Percentiles rank a stretch among this genome's conserved stretches.
Evolutionary conservation across 2,329 filamentous ascomycete genomes (phyloP).

Genomic region (Fusarium devonianum): DNA sequence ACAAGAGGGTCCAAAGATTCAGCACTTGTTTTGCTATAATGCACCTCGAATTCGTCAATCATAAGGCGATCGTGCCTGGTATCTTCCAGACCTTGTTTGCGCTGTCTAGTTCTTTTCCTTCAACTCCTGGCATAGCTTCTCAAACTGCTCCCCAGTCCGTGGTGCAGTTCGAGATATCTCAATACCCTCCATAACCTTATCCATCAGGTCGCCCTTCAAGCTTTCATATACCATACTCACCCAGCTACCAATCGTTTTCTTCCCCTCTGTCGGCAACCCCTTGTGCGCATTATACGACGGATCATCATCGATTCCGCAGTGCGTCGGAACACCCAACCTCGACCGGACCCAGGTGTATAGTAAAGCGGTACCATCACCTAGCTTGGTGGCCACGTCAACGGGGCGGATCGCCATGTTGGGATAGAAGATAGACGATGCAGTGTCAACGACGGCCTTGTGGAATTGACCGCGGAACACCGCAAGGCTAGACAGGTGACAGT

Average conservation of each 20-base stretch:
- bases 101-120: slow-evolving; percentile 12
- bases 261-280: slow-evolving; percentile 31
- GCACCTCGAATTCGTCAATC: no score
- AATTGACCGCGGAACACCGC: slow-evolving; percentile 35
- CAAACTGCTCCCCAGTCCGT: slow-evolving; percentile 33
- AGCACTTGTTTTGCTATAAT: no score
- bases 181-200: slow-evolving; percentile 39
- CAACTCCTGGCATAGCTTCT: slow-evolving; percentile 34
- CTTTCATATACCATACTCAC: slow-evolving; percentile 46
- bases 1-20: no score
- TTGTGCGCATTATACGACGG: slow-evolving; percentile 39
- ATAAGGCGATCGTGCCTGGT: no score
- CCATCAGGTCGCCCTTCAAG: slow-evolving; percentile 39
- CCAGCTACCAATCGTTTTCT: slow-evolving; percentile 46
- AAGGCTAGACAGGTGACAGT: slow-evolving; percentile 38
- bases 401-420: slow-evolving; percentile 35
- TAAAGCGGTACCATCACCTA: slow-evolving; percentile 43
- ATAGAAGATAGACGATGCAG: slow-evolving; percentile 38
- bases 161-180: slow-evolving; percentile 29
- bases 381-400: slow-evolving; percentile 35
- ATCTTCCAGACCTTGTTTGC: no score
- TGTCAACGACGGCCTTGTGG: slow-evolving; percentile 24
- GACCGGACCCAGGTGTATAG: slow-evolving; percentile 45
- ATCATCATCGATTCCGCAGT: slow-evolving; percentile 45
- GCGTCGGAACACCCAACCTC: slow-evolving; percentile 39